Conservation (phyloP, 1,139 yeast genomes). For the Blastobotrys capitulatus region DNA sequence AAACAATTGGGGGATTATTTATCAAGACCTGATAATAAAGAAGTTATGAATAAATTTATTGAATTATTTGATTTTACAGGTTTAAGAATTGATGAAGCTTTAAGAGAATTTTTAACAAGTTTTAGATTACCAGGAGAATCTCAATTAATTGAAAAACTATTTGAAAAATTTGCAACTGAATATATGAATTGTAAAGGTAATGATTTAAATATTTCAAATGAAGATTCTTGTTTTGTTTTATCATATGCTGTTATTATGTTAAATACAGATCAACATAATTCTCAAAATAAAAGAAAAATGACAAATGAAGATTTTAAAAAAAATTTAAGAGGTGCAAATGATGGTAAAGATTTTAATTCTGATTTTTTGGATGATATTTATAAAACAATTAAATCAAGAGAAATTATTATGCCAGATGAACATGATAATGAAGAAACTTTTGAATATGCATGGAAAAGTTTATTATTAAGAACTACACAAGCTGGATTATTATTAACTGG, state of each 20-base stretch:
- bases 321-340: constrained; percentile 74
- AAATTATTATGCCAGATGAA: constrained; percentile 97
- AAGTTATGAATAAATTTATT: constrained; percentile 60
- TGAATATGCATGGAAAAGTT: constrained; percentile 88
- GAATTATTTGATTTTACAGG: constrained; percentile 67
- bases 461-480: constrained; percentile 45
- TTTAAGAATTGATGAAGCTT: constrained; percentile 86
- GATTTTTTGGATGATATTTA: constrained; percentile 74
- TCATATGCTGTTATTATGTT: constrained; percentile 90
- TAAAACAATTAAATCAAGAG: constrained; percentile 72
- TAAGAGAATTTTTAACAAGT: constrained; percentile 71
- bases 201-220: constrained; percentile 42
- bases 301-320: constrained; percentile 72
- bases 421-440: constrained; percentile 84
- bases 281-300: constrained; percentile 75
- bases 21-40: constrained; percentile 66
- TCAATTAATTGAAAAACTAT: constrained; percentile 88
- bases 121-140: constrained; percentile 97
- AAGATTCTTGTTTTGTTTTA: constrained; percentile 89
- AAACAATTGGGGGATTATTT: constrained; percentile 80
- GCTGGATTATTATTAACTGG: constrained; percentile 25
- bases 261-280: constrained; percentile 88
- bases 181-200: constrained; percentile 47
- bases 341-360: constrained; percentile 59
- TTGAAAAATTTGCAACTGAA: constrained; percentile 78